Evolutionary conservation across 345 rosid genomes (phyloP).

Genomic region (Gossypium sturtianum): DNA sequence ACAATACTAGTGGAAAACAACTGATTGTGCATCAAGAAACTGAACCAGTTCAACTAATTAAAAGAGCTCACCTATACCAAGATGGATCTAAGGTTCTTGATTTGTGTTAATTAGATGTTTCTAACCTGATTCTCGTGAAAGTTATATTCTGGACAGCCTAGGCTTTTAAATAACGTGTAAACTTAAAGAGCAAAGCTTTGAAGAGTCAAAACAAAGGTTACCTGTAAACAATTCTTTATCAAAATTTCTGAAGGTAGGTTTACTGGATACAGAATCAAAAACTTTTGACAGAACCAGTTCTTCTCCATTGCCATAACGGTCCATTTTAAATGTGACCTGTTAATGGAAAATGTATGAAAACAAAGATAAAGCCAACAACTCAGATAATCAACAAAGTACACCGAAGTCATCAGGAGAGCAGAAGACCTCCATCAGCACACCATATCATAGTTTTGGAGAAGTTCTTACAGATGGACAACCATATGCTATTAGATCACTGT

Average conservation of each 20-base stretch:
- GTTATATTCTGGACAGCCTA: background rate
- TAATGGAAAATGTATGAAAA: slow-evolving; percentile 22
- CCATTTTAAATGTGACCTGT: slow-evolving; percentile 86
- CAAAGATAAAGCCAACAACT: slow-evolving; percentile 14
- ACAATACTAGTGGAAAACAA: background rate
- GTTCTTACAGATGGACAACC: slow-evolving; percentile 91
- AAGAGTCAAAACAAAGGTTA: slow-evolving; percentile 17
- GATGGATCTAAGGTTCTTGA: background rate
- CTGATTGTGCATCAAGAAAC: background rate
- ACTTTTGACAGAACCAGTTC: slow-evolving; percentile 57
- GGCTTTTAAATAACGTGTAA: background rate
- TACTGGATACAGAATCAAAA: slow-evolving; percentile 39
- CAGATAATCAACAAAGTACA: slow-evolving; percentile 7
- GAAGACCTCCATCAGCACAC: slow-evolving; percentile 26
- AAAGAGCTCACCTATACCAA: background rate
- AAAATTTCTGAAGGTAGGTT: slow-evolving; percentile 62
- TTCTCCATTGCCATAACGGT: slow-evolving; percentile 76
- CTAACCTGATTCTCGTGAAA: background rate
- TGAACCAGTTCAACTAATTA: slow-evolving; percentile 1
- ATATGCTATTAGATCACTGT: slow-evolving; percentile 82
- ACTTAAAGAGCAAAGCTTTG: background rate
- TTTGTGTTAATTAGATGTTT: background rate
- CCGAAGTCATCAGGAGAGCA: slow-evolving; percentile 16
- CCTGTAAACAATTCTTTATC: slow-evolving; percentile 58
- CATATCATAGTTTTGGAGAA: slow-evolving; percentile 29